Percentiles rank a stretch among this genome's conserved stretches.
phyloP scores from a whole-genome alignment of 805 yeast species.

The Candida tammaniensis region DNA sequence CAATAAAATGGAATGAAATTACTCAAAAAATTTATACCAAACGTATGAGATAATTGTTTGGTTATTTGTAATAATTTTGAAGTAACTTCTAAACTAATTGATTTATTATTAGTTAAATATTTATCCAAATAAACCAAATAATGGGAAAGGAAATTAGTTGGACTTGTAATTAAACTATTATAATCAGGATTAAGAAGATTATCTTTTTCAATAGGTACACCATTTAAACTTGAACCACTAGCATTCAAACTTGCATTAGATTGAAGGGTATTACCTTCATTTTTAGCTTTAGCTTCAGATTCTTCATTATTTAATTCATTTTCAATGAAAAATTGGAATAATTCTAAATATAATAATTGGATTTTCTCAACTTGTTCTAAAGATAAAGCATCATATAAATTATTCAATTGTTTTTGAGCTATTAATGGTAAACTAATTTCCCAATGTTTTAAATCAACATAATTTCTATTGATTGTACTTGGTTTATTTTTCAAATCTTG shows the following conservation, averaged over 20 bases:
- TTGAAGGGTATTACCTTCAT: no score
- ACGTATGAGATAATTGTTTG: slow-evolving; percentile 23
- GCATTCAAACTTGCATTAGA: slow-evolving; percentile 2
- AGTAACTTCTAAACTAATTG: slow-evolving; percentile 22
- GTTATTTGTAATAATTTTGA: slow-evolving; percentile 19
- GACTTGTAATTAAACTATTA: slow-evolving; percentile 39
- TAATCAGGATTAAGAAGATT: slow-evolving; percentile 35
- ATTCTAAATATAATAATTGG: slow-evolving; percentile 38
- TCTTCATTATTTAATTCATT: slow-evolving; percentile 22
- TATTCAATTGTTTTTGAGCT: slow-evolving; percentile 12
- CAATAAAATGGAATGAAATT: slow-evolving; percentile 46
- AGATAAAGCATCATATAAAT: slow-evolving; percentile 20
- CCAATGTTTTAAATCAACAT: slow-evolving; percentile 44
- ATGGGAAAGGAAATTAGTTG: slow-evolving; percentile 40
- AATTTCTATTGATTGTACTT: slow-evolving; percentile 39
- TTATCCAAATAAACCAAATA: slow-evolving; percentile 36
- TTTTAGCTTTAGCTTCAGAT: slow-evolving; percentile 1
- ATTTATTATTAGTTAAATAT: slow-evolving; percentile 23
- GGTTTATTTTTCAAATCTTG: slow-evolving; percentile 24
- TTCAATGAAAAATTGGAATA: slow-evolving; percentile 34
- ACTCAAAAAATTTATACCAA: slow-evolving; percentile 47
- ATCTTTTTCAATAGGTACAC: slow-evolving; percentile 15
- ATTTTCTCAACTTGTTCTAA: slow-evolving; percentile 25
- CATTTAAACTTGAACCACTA: slow-evolving; percentile 7
- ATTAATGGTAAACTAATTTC: slow-evolving; percentile 35